Percentiles rank a stretch among this genome's conserved stretches.
phyloP scores from a whole-genome alignment of 805 yeast species.

The Middelhovenomyces tepae region DNA sequence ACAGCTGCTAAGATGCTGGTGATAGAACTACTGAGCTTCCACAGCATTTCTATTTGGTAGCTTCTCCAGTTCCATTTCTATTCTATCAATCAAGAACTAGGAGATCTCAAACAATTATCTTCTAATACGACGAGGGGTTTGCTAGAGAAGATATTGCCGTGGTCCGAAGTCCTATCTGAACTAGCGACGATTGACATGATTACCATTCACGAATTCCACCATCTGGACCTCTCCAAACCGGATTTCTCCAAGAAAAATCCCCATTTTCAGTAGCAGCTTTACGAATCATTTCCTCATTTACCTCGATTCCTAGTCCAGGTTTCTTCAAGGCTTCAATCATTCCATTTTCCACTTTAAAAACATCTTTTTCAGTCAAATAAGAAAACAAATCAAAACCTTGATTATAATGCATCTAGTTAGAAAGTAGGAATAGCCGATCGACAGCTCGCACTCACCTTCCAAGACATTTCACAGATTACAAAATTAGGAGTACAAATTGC shows the following conservation, averaged over 20 bases:
- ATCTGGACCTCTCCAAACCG: constrained; percentile 23
- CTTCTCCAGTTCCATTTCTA: too few species aligned
- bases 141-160: too few species aligned
- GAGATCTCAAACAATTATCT: too few species aligned
- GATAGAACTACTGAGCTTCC: too few species aligned
- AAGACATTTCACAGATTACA: constrained; percentile 23
- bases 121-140: too few species aligned
- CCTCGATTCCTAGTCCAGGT: constrained; percentile 24
- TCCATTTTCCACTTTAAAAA: constrained; percentile 21
- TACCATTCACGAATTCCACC: constrained; percentile 24
- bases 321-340: constrained; percentile 17
- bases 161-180: too few species aligned
- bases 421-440: too few species aligned
- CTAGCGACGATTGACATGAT: too few species aligned
- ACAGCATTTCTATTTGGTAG: too few species aligned
- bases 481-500: constrained; percentile 20
- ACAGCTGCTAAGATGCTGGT: too few species aligned
- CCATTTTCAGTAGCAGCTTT: constrained; percentile 16
- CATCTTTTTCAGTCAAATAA: constrained; percentile 18
- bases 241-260: constrained; percentile 22
- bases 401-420: constrained; percentile 27
- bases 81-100: too few species aligned
- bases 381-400: constrained; percentile 19
- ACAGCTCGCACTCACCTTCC: too few species aligned
- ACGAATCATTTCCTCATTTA: constrained; percentile 21